A percentile compares a stretch with the other conserved stretches of the same genome.
Evolutionary conservation across 1,139 yeast species (phyloP).

Genomic region (Magnusiomyces tetraspermus): DNA sequence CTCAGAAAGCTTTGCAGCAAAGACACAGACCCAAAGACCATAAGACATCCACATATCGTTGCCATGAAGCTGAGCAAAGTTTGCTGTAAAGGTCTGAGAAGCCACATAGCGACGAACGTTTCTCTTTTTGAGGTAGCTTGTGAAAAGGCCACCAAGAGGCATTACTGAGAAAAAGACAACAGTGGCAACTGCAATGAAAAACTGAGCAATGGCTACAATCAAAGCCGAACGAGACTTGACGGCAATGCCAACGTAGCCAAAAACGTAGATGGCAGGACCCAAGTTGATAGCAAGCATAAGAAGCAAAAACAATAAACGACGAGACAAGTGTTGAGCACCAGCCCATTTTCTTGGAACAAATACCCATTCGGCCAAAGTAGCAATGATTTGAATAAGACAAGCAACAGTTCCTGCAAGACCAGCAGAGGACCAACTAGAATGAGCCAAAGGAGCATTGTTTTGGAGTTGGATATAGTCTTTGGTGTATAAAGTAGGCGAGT

Average conservation of each 20-base stretch:
- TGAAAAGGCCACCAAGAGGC: slow-evolving; percentile 97
- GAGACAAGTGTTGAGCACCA: slow-evolving; percentile 92
- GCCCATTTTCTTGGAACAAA: slow-evolving; percentile 98
- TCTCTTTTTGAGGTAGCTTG: slow-evolving; percentile 63
- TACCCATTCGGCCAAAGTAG: slow-evolving; percentile 89
- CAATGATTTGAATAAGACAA: slow-evolving; percentile 65
- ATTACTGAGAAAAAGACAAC: slow-evolving; percentile 77
- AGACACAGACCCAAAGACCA: slow-evolving; percentile 79
- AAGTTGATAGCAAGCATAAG: slow-evolving; percentile 61
- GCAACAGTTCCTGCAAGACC: slow-evolving; percentile 93
- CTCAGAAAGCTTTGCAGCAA: slow-evolving; percentile 79
- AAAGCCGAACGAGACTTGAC: slow-evolving; percentile 65
- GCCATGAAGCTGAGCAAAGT: slow-evolving; percentile 70
- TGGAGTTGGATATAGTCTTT: slow-evolving; percentile 72
- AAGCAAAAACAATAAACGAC: slow-evolving; percentile 71
- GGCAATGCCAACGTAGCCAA: slow-evolving; percentile 56
- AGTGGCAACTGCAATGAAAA: slow-evolving; percentile 80
- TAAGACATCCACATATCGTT: slow-evolving; percentile 96
- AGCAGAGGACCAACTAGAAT: slow-evolving; percentile 85
- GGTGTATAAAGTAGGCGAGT: slow-evolving; percentile 86
- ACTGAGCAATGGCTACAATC: slow-evolving; percentile 77
- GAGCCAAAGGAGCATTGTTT: slow-evolving; percentile 76
- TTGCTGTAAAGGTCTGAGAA: slow-evolving; percentile 93
- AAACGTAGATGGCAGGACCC: slow-evolving; percentile 80
- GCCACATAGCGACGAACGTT: slow-evolving; percentile 85